Evolutionary conservation across 192 early-diverging fungal species (phyloP).

Genomic region (Piromyces finnis): DNA sequence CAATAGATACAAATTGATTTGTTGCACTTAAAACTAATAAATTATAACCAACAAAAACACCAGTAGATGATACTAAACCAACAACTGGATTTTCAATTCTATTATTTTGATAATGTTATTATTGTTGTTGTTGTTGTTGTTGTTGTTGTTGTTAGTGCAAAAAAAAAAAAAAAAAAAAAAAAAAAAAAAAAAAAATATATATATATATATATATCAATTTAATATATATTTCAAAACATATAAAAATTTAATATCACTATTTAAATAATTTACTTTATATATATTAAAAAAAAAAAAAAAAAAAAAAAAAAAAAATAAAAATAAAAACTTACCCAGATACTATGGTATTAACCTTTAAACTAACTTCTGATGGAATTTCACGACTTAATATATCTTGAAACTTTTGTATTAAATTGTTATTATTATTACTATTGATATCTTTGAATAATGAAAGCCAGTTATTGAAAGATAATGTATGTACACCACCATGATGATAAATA

Average conservation of each 20-base stretch:
- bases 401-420: conserved; percentile 1
- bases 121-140: not conserved
- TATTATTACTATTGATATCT: conserved; percentile 4
- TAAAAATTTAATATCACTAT: no score
- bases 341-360: not conserved
- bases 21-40: conserved; percentile 34
- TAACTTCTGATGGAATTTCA: conserved; percentile 3
- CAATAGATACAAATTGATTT: conserved; percentile 26
- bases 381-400: not conserved
- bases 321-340: not conserved
- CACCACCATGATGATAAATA: conserved; percentile 47
- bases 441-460: conserved; percentile 27
- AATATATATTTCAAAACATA: no score
- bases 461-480: conserved; percentile 38
- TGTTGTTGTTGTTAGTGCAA: not conserved
- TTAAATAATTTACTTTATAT: no score
- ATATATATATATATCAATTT: no score
- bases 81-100: conserved; percentile 19
- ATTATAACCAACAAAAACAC: conserved; percentile 54
- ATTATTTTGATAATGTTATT: not conserved
- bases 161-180: no score
- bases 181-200: no score
- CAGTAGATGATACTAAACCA: conserved; percentile 37
- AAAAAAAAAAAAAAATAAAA: no score
- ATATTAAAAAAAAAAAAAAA: no score